These are phyloP conservation scores for Xylariales sp. DNA, from an alignment of 2,329 filamentous ascomycete genomes.

Conservation along the genomic window DNA sequence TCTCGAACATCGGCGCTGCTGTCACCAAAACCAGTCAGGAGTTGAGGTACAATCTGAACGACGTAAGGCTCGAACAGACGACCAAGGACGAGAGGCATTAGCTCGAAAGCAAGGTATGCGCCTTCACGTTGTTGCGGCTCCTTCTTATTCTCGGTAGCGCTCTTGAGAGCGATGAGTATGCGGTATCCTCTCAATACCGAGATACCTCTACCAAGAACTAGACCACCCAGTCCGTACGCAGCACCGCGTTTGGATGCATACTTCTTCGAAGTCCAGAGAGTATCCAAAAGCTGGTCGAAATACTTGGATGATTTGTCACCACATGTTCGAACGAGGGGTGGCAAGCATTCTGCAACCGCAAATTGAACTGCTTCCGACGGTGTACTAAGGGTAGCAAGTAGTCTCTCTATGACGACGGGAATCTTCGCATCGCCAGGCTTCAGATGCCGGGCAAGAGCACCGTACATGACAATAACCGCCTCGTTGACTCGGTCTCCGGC, in stretches of 20 bases:
- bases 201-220: conserved; percentile 85
- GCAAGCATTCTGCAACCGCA: conserved; percentile 89
- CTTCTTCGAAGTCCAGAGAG: conserved; percentile 79
- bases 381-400: conserved; percentile 83
- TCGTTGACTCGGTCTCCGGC: conserved; percentile 89
- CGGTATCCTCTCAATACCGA: conserved; percentile 77
- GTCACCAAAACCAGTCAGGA: conserved; percentile 87
- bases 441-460: conserved; percentile 84
- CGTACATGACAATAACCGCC: conserved; percentile 95
- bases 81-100: conserved; percentile 80
- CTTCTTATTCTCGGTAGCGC: conserved; percentile 92
- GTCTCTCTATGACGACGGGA: conserved; percentile 78
- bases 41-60: conserved; percentile 88
- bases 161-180: conserved; percentile 74
- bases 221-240: conserved; percentile 88
- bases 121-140: conserved; percentile 85
- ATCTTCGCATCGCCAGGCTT: conserved; percentile 80
- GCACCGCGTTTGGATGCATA: conserved; percentile 92
- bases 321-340: conserved; percentile 80
- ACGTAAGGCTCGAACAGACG: conserved; percentile 94
- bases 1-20: conserved; percentile 84
- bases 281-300: conserved; percentile 73
- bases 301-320: conserved; percentile 74
- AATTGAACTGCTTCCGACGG: conserved; percentile 97
- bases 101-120: conserved; percentile 82